Percentiles rank a stretch among this genome's conserved stretches.
phyloP scores from a whole-genome alignment of 805 yeast species.

The Lachancea sp. region DNA sequence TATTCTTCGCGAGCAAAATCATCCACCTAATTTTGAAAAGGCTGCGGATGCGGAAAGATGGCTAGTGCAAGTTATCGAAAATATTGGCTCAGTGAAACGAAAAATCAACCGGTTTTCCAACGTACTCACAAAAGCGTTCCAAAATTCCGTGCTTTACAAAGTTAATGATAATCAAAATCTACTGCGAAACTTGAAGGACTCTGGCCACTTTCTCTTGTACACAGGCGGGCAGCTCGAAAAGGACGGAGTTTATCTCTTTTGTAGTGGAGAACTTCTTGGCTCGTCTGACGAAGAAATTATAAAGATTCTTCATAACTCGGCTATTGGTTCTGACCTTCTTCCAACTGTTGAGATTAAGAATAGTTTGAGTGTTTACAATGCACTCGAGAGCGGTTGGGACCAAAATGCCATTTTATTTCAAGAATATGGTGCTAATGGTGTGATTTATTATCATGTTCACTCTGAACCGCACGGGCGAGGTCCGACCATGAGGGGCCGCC shows the following conservation, averaged over 20 bases:
- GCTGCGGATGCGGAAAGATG: constrained; percentile 49
- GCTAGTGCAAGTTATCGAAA: constrained; percentile 62
- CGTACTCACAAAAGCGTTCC: constrained; percentile 60
- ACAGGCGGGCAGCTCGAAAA: constrained; percentile 61
- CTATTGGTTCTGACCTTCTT: constrained; percentile 45
- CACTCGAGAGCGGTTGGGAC: constrained; percentile 19
- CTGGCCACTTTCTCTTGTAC: constrained; percentile 71
- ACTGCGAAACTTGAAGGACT: constrained; percentile 50
- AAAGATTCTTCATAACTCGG: constrained; percentile 40
- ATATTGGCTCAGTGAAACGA: constrained; percentile 69
- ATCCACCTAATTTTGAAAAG: constrained; percentile 44
- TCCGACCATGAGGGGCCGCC: constrained; percentile 22
- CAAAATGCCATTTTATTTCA: constrained; percentile 27
- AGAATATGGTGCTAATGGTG: constrained; percentile 25
- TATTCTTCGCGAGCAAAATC: constrained; percentile 62
- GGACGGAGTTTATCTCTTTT: constrained; percentile 75
- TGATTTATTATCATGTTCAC: constrained; percentile 20
- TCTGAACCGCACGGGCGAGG: constrained; percentile 16
- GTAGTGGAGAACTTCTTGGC: constrained; percentile 45
- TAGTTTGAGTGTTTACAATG: constrained; percentile 24
- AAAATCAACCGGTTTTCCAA: constrained; percentile 74
- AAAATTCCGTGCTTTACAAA: constrained; percentile 61
- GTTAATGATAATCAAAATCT: constrained; percentile 46
- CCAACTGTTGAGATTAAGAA: constrained; percentile 29
- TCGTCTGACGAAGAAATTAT: constrained; percentile 38